Evolutionary conservation across 148 eudicot species (phyloP), one percentile per base, ranked within the genome.

Genomic region (Simmondsia chinensis): DNA sequence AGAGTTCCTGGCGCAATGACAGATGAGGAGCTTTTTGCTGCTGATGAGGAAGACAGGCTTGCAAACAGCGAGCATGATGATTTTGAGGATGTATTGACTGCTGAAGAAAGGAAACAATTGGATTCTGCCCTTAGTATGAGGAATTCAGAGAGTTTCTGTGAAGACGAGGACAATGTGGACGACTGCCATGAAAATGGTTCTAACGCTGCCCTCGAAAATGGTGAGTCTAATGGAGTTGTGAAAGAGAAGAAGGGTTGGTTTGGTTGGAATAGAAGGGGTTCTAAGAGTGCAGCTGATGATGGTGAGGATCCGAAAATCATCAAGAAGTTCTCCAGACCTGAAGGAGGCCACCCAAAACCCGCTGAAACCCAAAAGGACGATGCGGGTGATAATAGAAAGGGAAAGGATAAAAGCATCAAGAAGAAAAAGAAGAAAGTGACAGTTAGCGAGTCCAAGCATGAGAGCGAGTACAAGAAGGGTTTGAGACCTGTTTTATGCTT

Each of bases 1-100:
- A 73, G 84, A 54, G 94, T 87, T 39, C 88, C 96, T 20, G 94
- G 94, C 58, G 94, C 94, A 31, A 75, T 83, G 87, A 83, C 91
- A 7, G 97, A 88, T 44, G 94, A 88, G 66, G 94, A 88, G 73
- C 82, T 83, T 13, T 79, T 83, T 60, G 60, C 91, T 8, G 75
- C 60, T 11, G 82, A 76, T 29, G 74, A 68, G 31, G 82, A 74
- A 32, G 91, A 75, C 5, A 74, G 63, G 61, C 33, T 66, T 11
- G 84, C 55, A 33, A 79, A 74, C 57, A 82, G 80, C 38, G 87
- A 72, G 39, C 53, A 75, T 55, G 82, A 76, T 48, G 87, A 79
- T 38, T 82, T 68, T 46, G 84, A 82, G 51, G 94, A 74, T 10
- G 64, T 73, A 54, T 65, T 86, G 60, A 86, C 95, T 14, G 81